Base-by-base conservation (phyloP, 2,329 filamentous ascomycete species). In the Fusarium succisae region DNA sequence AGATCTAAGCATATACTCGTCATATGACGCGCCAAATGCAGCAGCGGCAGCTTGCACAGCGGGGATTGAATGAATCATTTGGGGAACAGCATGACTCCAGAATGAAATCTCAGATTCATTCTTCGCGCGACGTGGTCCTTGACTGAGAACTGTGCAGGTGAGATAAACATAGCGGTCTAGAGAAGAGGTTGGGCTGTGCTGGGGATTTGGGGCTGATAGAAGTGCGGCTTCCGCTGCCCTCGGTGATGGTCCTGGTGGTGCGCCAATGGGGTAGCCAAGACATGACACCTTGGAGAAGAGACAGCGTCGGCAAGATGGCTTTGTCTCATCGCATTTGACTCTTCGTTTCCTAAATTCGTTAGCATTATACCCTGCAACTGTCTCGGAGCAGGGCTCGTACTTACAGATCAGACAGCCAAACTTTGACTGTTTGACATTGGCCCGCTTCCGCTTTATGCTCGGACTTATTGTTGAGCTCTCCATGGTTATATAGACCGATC, bases 351-450 rank as follows among this genome's bases (percentile, higher is more conserved):
- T 75, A 3, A 3, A 6, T 3, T 24, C 12, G 56, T 66, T 35
- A 74, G 68, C n/a, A 20, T 22, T 15, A 2, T 37, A 37, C 17
- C 9, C 35, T 37, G 35, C 3, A 37, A 37, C 6, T 22, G 8
- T 20, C 24, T 26, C 2, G 6, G 7, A 1, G 12, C 8, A 20
- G 22, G 11, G 1, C 3, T 32, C 45, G 14, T 64, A 74, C 70
- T 75, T 75, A 64, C 68, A 75, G 6, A 70, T 72, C 9, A 72
- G 57, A 22, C 70, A 75, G 20, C 72, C 70, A 26, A 63, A 69
- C 28, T 72, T 75, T 7, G 70, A 74, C 48, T 74, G 72, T 35
- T 38, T 75, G 5, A 74, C 72, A 56, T 74, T 75, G 3, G 51
- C 60, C 12, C 68, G 59, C 1, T 58, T 72, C 11, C 70, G 20